Evolutionary conservation across 179 eudicot species (phyloP), one percentile per base, ranked within the genome.

Genomic region (Patellifolia procumbens): DNA sequence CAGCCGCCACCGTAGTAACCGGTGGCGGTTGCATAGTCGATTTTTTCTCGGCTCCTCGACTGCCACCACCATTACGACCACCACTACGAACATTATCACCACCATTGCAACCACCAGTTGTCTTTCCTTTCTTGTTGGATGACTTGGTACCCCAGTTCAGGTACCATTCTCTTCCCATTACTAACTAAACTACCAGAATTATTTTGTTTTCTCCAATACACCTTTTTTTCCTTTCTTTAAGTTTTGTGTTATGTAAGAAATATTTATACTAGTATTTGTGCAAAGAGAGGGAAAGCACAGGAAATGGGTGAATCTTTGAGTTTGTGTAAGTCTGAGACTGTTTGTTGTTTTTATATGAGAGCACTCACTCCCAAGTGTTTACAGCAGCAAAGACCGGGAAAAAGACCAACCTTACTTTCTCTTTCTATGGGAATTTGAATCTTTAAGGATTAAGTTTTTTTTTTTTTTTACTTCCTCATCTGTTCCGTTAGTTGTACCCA

Each of bases 91-190:
- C 45, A 20, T 10, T 64, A 9, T 58, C 1, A 8, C 76, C 62
- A 32, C 72, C 68, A 10, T 56, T 49, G 68, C 53, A 65, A 1
- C 81, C 74, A 17, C 77, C 78, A 26, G 70, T 39, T 7, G 35
- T 34, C 52, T 58, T 58, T 48, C 72, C 73, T 85, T 62, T 78
- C 66, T 75, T 82, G 48, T 61, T 20, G 70, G 85, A 62, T 52
- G 88, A 85, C 53, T 78, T 85, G 74, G 76, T 55, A 65, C 81
- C 87, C 89, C 91, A 88, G 35, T 52, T 79, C 17, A 82, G 76
- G 68, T 84, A 81, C 97, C 97, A 91, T 58, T 92, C 96, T 80
- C 85, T 91, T 9, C 93, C 97, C 97, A 92, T 92, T 10, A 17
- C 53, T 26, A 59, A 8, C 19, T 59, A 59, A 28, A 5, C 31